phyloP scores from a whole-genome alignment of 441 rosid genomes.

The Macaranga tanarius region DNA sequence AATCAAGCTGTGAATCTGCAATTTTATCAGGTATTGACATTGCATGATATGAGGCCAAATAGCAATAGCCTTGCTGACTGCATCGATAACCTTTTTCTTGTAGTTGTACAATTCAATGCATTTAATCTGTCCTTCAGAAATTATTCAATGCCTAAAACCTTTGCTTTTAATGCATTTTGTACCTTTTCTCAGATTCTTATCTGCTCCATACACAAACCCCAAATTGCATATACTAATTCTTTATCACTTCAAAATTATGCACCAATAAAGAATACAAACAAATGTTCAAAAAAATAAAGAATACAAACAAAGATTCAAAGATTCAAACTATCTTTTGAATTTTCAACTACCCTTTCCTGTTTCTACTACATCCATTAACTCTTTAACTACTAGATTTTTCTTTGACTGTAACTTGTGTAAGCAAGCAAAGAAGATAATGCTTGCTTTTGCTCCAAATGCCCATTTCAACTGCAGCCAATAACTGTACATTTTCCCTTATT shows the following conservation, averaged over 20 bases:
- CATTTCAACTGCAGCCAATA: background rate
- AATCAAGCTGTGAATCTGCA: background rate
- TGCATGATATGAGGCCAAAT: background rate
- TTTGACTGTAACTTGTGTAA: background rate
- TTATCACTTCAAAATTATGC: conserved; percentile 1
- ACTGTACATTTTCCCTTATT: background rate
- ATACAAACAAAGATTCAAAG: no score
- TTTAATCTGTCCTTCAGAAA: background rate
- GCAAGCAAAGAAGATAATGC: no score
- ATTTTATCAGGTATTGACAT: background rate
- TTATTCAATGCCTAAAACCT: background rate
- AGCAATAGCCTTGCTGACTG: background rate
- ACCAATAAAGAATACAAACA: no score
- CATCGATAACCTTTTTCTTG: background rate
- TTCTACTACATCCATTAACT: background rate
- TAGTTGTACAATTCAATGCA: conserved; percentile 11
- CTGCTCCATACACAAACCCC: background rate
- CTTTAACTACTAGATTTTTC: background rate
- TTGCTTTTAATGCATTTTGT: background rate
- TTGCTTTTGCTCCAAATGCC: background rate
- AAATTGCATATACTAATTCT: background rate
- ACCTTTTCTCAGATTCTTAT: background rate
- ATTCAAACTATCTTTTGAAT: background rate
- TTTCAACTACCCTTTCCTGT: background rate
- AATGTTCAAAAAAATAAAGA: no score